These are phyloP conservation scores for Acer saccharum DNA, from an alignment of 345 rosid genomes.

Conservation along the genomic window DNA sequence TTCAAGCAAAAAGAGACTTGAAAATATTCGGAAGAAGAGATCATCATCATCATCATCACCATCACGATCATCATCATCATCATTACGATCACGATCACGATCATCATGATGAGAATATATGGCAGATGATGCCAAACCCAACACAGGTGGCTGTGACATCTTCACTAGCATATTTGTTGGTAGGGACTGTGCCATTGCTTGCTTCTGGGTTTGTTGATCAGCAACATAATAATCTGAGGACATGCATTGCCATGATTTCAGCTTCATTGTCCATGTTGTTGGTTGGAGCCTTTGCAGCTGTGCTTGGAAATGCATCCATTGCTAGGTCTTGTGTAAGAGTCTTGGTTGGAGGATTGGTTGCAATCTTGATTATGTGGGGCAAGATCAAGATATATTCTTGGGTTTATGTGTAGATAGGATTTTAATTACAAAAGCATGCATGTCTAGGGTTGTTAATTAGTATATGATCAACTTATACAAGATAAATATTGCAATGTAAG, in stretches of 20 bases:
- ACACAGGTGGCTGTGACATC: background rate
- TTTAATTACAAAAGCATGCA: background rate
- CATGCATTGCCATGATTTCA: background rate
- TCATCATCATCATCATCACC: too few relatives aligned
- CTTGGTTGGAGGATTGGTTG: background rate
- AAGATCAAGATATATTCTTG: background rate
- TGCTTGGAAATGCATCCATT: background rate
- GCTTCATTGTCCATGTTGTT: background rate
- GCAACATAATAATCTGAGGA: background rate
- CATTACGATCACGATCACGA: too few relatives aligned
- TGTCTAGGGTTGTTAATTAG: background rate
- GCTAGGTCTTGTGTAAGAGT: conserved; percentile 2
- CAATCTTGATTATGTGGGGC: background rate
- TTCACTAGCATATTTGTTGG: background rate
- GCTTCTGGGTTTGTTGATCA: background rate
- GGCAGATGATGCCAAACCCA: background rate
- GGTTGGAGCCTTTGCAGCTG: conserved; percentile 5
- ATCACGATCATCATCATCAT: too few relatives aligned
- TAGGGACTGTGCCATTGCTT: conserved; percentile 3
- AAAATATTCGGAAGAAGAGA: background rate
- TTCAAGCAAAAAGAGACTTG: background rate
- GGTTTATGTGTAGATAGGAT: background rate
- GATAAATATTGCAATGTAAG: background rate
- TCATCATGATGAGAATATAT: background rate
- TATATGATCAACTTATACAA: background rate